These are phyloP conservation scores for Hippophae tibetana DNA, from an alignment of 306 rosid genomes.

Conservation along the genomic window DNA sequence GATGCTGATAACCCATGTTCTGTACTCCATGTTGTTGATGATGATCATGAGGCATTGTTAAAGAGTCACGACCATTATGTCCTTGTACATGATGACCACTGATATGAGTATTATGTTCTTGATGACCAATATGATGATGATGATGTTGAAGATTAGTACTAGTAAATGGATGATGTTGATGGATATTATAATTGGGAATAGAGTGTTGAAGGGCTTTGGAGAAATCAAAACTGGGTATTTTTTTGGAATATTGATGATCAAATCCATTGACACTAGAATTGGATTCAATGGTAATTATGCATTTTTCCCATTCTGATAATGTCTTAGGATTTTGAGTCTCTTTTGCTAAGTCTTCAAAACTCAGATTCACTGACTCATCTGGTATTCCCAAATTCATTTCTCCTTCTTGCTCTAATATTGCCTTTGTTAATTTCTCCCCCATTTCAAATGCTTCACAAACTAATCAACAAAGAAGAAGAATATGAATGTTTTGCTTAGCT, in stretches of 20 bases:
- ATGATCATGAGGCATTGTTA: too few species aligned
- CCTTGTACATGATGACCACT: too few species aligned
- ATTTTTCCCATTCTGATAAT: constrained; percentile 5
- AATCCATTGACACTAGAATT: background rate
- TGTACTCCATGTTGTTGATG: too few species aligned
- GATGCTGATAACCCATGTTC: too few species aligned
- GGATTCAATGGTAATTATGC: background rate
- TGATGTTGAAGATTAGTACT: too few species aligned
- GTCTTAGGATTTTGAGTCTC: constrained; percentile 9
- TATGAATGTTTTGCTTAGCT: too few species aligned
- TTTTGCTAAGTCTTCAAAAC: constrained; percentile 60
- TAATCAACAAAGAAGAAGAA: too few species aligned
- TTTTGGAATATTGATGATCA: background rate
- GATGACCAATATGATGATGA: too few species aligned
- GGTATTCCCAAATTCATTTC: constrained; percentile 58
- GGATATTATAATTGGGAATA: background rate
- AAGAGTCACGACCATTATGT: too few species aligned
- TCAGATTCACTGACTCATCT: constrained; percentile 76
- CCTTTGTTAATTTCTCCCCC: constrained; percentile 46
- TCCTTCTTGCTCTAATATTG: constrained; percentile 59
- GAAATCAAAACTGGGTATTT: constrained; percentile 57
- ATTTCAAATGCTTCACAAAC: constrained; percentile 4
- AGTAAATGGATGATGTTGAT: too few species aligned
- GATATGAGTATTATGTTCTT: too few species aligned
- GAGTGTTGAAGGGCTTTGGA: constrained; percentile 35